Percentiles rank a stretch among this genome's conserved stretches.
Evolutionary conservation across 1,139 yeast species (phyloP).

Genomic region (Yamadazyma friedrichii): DNA sequence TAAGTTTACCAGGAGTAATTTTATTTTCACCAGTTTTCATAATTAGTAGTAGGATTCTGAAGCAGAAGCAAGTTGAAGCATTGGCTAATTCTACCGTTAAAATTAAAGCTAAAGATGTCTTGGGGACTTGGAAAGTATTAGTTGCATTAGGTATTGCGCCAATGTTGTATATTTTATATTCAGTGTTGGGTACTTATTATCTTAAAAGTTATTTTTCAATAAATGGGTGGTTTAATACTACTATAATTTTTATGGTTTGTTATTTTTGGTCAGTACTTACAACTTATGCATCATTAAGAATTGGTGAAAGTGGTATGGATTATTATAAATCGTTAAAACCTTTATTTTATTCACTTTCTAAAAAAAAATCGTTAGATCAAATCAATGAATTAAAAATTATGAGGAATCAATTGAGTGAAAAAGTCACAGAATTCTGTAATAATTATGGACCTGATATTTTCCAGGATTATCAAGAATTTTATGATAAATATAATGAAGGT

Average conservation of each 20-base stretch:
- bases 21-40: slow-evolving; percentile 47
- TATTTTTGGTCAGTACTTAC: slow-evolving; percentile 43
- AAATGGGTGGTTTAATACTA: slow-evolving; percentile 13
- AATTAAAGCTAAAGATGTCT: slow-evolving; percentile 45
- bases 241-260: slow-evolving; percentile 23
- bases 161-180: slow-evolving; percentile 39
- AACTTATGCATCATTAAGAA: slow-evolving; percentile 42
- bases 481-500: slow-evolving; percentile 24
- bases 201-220: slow-evolving; percentile 13
- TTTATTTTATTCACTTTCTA: slow-evolving; percentile 37
- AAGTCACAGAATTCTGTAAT: slow-evolving; percentile 68
- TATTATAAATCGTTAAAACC: slow-evolving; percentile 41
- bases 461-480: slow-evolving; percentile 55
- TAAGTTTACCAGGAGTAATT: slow-evolving; percentile 44
- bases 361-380: slow-evolving; percentile 36
- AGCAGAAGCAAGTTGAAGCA: slow-evolving; percentile 39
- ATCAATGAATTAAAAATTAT: slow-evolving; percentile 54
- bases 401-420: slow-evolving; percentile 53
- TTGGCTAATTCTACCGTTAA: slow-evolving; percentile 44
- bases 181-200: slow-evolving; percentile 36
- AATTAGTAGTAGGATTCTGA: slow-evolving; percentile 34
- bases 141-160: slow-evolving; percentile 48
- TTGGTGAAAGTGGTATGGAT: slow-evolving; percentile 44
- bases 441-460: slow-evolving; percentile 74
- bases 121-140: slow-evolving; percentile 48